Evolutionary conservation across 768 basidiomycete genomes (phyloP), one percentile per base, ranked within the genome.

Genomic region (Panaeolus cyanescens): DNA sequence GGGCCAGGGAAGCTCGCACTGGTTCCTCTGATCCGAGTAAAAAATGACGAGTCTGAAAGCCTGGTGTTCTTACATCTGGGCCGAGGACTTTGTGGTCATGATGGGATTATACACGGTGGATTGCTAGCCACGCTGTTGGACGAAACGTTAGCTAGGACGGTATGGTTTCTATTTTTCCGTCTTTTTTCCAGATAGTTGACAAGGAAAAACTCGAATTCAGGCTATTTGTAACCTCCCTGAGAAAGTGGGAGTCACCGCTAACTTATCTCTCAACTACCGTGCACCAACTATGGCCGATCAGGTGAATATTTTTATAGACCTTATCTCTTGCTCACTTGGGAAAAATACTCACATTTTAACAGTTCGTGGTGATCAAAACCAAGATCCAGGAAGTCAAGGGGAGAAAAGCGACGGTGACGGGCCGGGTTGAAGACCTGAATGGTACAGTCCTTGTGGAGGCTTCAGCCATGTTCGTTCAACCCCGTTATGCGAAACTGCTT

Each of bases 91-190:
- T 99, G 96, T 69, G 96, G 93, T 3, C 91, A 96, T 64, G 95
- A 96, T 74, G 96, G 96, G 0, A 95, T 99, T 62, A 78, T 98
- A 2, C 96, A 99, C 67, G 96, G 96, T 0, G 96, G 96, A 1
- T 68, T 99, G 61, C 79, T 99, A 19, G 94, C 95, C 36, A 97
- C 95, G 1, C 73, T 99, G 17, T 72, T 97, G 59, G 96, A 99
- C 64, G 96, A 99, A 79, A 80, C 81, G 15, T 70, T 97, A 40
- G 89, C 89, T 59, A 78, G 96, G 62, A 90, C 86, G 67, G 96
- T 96, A 68, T 59, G 72, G 20, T 28, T 30, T 17, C 36, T 59
- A 7, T 39, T 32, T 13, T 32, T 55, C 22, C 15, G 20, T 9
- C 30, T 10, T 42, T 54, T n/a, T 15, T n/a, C 13, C 32, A 32